Base-by-base conservation (phyloP, 2,329 filamentous ascomycete genomes). In the Seiridium cupressi region DNA sequence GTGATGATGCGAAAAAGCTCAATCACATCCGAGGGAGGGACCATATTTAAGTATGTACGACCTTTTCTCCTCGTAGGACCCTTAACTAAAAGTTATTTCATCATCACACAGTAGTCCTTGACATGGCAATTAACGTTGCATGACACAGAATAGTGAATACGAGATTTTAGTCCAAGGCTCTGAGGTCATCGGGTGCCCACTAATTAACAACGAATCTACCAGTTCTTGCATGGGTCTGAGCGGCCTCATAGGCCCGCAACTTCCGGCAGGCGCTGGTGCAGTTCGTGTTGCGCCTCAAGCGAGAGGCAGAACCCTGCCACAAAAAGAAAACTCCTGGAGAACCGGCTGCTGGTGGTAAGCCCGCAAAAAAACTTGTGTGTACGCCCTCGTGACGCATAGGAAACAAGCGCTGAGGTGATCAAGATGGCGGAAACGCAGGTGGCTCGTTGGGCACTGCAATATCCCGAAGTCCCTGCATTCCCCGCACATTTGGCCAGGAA, bases 81-180 rank as follows among this genome's bases (percentile, higher is more conserved):
- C 18, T 26, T 26, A 26, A 26, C 18, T 26, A 26, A 26, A 26
- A 26, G 18, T 26, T 26, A 26, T 26, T 26, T 26, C 18, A 26
- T 26, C 18, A 26, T 26, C 18, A 26, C 38, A 42, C 38, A 42
- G 38, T 13, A 7, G 38, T 2, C 13, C 38, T 42, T 42, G 38
- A 7, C 46, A 48, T 36, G 13, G 26, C 31, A 55, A 26, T 55
- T 38, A 55, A 55, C 53, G 53, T 55, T 55, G 40, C 53, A 55
- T 44, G 36, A 44, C 40, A 35, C 36, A n/a, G 13, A 9, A 38
- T 32, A 44, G 11, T 38, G 53, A 42, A 55, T 55, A 44, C 53
- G 38, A 53, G 49, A n/a, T 53, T 32, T 5, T 13, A 34, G 49
- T n/a, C 49, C 49, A 10, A 13, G 38, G 53, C 53, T 18, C 18